Base-by-base conservation (phyloP, 1,284 basidiomycete genomes). In the Pholiota adiposa region DNA sequence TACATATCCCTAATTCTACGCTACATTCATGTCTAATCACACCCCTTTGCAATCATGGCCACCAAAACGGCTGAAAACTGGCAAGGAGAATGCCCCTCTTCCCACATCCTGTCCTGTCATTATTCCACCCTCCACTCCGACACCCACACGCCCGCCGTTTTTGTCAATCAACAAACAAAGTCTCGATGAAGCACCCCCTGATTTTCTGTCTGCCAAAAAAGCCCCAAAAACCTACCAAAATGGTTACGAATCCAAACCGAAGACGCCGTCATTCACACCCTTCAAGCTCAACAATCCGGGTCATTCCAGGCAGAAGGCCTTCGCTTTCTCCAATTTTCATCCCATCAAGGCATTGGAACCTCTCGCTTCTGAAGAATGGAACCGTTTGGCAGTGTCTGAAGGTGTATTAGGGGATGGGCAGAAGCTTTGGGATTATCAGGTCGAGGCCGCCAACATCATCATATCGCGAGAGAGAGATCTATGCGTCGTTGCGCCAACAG, bases 401-500 rank as follows among this genome's bases (percentile, higher is more conserved):
- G 54, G 59, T 11, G 27, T 56, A 12, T 27, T 51, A 25, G 18
- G 16, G 34, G 44, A 43, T 2, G 54, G 54, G 2, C 34, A 44
- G 50, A 14, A 21, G 14, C 25, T 61, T 27, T 27, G 36, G n/a
- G 51, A 54, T 1, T 64, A 54, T 36, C 60, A 65, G 36, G 21
- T 61, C 21, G 57, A 63, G 11, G 60, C 57, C 0, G 54, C 62
- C 0, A 65, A 65, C 31, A 25, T 23, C 12, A 34, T 63, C 9
- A 56, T 65, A 1, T 8, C 18, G 14, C 57, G 51, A 12, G n/a
- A 41, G 4, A 18, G 54, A 9, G 62, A 65, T 33, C 31, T 65
- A 11, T 51, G 55, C 29, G 50, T 68, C 11, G 53, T 68, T 33
- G 51, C 65, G 0, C 64, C 65, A 1, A 69, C 66, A 14, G 67